Conservation (phyloP, 139 green algal species). For the Trebouxia sp. region DNA sequence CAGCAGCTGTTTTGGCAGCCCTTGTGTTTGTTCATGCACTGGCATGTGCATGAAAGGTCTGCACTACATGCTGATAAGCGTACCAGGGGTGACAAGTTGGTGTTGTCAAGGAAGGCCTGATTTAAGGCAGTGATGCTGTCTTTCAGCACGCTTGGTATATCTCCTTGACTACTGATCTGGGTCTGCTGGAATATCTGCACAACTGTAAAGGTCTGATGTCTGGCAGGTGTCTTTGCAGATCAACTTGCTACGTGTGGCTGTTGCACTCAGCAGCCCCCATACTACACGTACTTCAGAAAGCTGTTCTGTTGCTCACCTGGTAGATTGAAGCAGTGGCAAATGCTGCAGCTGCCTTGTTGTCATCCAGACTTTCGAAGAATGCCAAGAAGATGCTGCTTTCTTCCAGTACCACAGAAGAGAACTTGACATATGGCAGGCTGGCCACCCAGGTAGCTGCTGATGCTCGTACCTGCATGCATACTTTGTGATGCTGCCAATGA, state of each 20-base stretch:
- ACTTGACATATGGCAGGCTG: constrained; percentile 4
- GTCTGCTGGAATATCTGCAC: constrained; percentile 8
- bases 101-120: constrained; percentile 9
- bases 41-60: neutral
- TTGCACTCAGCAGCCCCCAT: too few relatives aligned
- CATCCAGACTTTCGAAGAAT: neutral
- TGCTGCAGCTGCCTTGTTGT: constrained; percentile 16
- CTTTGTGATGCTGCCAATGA: neutral
- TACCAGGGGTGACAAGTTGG: neutral
- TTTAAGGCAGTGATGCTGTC: neutral
- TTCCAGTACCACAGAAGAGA: neutral
- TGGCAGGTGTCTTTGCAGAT: too few relatives aligned
- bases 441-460: constrained; percentile 18
- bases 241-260: too few relatives aligned
- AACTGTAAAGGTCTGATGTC: neutral
- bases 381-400: constrained; percentile 1
- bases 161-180: neutral
- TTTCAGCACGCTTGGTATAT: neutral
- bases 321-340: neutral
- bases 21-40: too few relatives aligned
- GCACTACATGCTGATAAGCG: neutral
- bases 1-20: neutral
- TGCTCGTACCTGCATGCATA: neutral
- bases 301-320: neutral
- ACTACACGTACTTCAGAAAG: too few relatives aligned